Evolutionary conservation across 257 asterid species (phyloP), one percentile per base, ranked within the genome.

Genomic region (Ophiorrhiza pumila): DNA sequence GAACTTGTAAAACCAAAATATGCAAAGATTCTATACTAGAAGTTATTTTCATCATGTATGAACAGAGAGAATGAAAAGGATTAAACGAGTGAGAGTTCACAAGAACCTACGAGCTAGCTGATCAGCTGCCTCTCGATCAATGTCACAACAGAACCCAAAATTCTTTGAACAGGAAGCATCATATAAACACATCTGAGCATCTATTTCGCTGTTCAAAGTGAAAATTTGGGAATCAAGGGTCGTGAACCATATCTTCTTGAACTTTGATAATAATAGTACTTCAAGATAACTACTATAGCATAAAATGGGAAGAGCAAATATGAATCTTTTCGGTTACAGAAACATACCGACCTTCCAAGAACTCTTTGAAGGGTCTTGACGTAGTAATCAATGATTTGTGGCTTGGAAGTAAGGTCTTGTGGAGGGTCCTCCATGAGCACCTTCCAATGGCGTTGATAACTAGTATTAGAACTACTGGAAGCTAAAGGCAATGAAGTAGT

Each of bases 81-180:
- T 25, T 4, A 46, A 74, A 58, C 29, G n/a, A 41, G 4, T 56
- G 42, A 65, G 18, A 77, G 37, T 17, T 17, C 32, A 60, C 34
- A 43, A 59, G 57, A 56, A 50, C 78, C 62, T 86, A 93, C 98
- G 71, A 0, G 91, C 93, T 65, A 91, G 85, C 80, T 80, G 78
- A 57, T 70, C 74, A 76, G 96, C 96, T 57, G 74, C 74, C 71
- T 81, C 87, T 49, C 79, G 82, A 80, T 90, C 95, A 83, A 94
- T 83, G 70, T 88, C 96, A 72, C 97, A 94, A 87, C 96, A 94
- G 81, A 94, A 94, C 71, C 97, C 97, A 76, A 86, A 86, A 77
- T 80, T 80, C 27, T 83, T 69, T 55, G 80, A 69, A 69, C 80
- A 86, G 15, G 97, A 91, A 80, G 87, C 96, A 84, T 90, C 87